phyloP scores from a whole-genome alignment of 805 yeast species.

The Pichia californica region DNA sequence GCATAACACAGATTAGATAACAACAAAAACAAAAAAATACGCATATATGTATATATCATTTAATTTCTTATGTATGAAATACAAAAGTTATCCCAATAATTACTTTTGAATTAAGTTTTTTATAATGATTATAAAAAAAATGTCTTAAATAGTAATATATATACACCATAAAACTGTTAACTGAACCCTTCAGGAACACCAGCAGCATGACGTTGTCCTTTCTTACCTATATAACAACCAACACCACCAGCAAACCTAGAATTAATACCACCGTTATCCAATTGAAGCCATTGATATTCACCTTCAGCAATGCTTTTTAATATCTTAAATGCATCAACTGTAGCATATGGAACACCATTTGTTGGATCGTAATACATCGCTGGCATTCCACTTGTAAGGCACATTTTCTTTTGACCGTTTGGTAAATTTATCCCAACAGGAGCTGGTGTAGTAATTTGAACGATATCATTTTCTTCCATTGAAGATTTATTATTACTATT shows the following conservation, averaged over 20 bases:
- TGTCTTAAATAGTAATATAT: background rate
- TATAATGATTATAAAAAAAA: no score
- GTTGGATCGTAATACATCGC: slow-evolving; percentile 85
- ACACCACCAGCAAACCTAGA: slow-evolving; percentile 29
- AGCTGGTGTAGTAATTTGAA: slow-evolving; percentile 58
- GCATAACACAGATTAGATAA: slow-evolving; percentile 35
- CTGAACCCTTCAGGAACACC: slow-evolving; percentile 85
- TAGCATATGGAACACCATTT: slow-evolving; percentile 80
- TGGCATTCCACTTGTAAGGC: slow-evolving; percentile 71
- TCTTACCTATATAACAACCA: slow-evolving; percentile 36
- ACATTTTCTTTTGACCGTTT: slow-evolving; percentile 57
- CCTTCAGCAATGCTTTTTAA: slow-evolving; percentile 50
- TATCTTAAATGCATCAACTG: slow-evolving; percentile 72
- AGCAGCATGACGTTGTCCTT: slow-evolving; percentile 52
- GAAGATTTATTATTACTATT: slow-evolving; percentile 34
- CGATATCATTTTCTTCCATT: slow-evolving; percentile 29
- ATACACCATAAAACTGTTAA: slow-evolving; percentile 19
- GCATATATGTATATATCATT: no score
- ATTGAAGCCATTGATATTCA: slow-evolving; percentile 48
- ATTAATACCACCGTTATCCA: slow-evolving; percentile 39
- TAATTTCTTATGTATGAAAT: no score
- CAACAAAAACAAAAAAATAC: background rate
- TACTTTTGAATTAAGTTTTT: no score
- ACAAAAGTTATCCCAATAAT: no score
- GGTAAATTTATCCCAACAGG: slow-evolving; percentile 70